Evolutionary conservation across 2,329 filamentous ascomycete species (phyloP), one percentile per base, ranked within the genome.

Genomic region (Colletotrichum agaves): DNA sequence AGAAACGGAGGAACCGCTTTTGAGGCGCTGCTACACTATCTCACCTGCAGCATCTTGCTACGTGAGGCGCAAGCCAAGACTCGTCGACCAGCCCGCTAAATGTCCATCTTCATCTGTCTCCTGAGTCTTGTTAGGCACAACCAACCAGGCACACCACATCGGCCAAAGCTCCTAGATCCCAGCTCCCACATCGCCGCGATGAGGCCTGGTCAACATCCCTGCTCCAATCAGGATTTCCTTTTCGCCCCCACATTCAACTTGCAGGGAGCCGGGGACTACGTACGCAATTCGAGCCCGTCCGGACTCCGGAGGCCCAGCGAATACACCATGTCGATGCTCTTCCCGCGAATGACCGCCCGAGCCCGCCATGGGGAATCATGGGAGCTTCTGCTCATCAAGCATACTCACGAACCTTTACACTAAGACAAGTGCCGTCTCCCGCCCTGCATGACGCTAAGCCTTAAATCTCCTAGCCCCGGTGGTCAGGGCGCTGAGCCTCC

Each of bases 341-440:
- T 37, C 52, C 64, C 52, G 61, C 53, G 31, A 66, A 62, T 57
- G 27, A 19, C 39, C 8, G 37, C 62, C 55, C 27, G 31, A 55
- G 49, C 63, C 59, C 43, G 31, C 46, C n/a, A 58, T 55, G 61
- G 39, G 39, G 56, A 55, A 35, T 61, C 44, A 44, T 60, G 27
- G 53, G 46, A 64, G 53, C 61, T 55, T 67, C 44, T 58, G 55
- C 53, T 11, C 55, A 49, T 64, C 53, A 64, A 67, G 61, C 61
- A 67, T 64, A 55, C 53, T 60, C 50, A 19, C 31, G n/a, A n/a
- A n/a, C n/a, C n/a, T n/a, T n/a, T n/a, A n/a, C n/a, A 6, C 6
- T 31, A 21, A 53, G 17, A 23, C 53, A 64, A 59, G 53, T 55
- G 39, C 61, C 53, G 64, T 43, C 19, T 53, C 46, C 61, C 46